Base-by-base conservation (phyloP, 73 alveolate genomes). In the Uronychia setigera region DNA sequence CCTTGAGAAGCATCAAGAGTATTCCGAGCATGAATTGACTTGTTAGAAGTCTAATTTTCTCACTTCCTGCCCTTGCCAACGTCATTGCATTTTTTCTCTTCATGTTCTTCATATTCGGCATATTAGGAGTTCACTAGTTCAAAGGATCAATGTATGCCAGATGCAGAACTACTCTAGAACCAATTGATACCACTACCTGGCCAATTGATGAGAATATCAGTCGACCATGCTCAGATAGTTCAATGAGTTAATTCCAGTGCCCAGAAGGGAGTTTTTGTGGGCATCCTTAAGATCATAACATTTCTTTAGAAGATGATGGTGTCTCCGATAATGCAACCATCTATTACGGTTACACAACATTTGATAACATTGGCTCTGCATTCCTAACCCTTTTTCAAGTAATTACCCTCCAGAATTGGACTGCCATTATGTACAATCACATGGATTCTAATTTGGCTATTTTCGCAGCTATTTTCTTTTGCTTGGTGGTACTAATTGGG, bases 51-150 rank as follows among this genome's bases (percentile, higher is more conserved):
- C 76, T 92, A 11, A 29, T 92, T 5, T 79, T 77, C 25, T 78
- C 97, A 26, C 33, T 92, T 76, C 97, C 97, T 26, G 87, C 82
- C 34, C 88, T 92, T n/a, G 91, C 80, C 30, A 88, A 92, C 60
- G 92, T 86, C 14, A 67, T 90, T 13, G 27, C 83, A 25, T 88
- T 92, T 83, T 59, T 92, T 34, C 35, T 59, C 25, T 90, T 92
- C 76, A 31, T 89, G 25, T 32, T 92, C 27, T 32, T 90, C 80
- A 60, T 92, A 1, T 92, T 83, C 77, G 95, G 94, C 19, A 89
- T 92, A 32, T 31, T 90, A 32, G 95, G 95, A 58, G 33, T 86
- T 26, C 87, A 90, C 81, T 33, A 82, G 29, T 92, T 80, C 74
- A 76, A 34, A 74, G 97, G 95, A 0, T 81, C 82, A 57, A 32